phyloP scores from a whole-genome alignment of 768 basidiomycete genomes.

The Auriscalpium orientale region DNA sequence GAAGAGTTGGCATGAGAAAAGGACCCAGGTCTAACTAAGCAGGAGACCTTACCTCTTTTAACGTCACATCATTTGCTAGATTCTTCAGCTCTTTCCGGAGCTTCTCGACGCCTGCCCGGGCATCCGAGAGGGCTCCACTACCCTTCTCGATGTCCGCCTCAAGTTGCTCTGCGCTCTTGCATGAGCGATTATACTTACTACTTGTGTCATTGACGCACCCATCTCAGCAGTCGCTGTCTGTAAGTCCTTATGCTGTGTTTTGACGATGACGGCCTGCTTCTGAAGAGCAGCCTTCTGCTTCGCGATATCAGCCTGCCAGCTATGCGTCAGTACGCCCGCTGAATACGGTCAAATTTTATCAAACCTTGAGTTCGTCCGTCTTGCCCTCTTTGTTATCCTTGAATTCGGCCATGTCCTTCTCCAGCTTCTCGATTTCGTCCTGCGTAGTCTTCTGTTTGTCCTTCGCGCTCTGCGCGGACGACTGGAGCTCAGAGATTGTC shows the following conservation, averaged over 20 bases:
- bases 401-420: constrained; percentile 97
- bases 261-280: constrained; percentile 75
- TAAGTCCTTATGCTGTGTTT: constrained; percentile 82
- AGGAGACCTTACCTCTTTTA: constrained; percentile 33
- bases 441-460: constrained; percentile 71
- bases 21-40: background rate
- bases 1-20: background rate
- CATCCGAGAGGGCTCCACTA: constrained; percentile 35
- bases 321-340: background rate
- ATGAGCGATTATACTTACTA: no score
- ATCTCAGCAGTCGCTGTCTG: constrained; percentile 84
- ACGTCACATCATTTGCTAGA: constrained; percentile 41
- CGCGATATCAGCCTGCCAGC: constrained; percentile 60
- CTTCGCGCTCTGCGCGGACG: constrained; percentile 55
- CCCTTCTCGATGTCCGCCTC: constrained; percentile 60
- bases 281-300: constrained; percentile 76
- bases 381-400: constrained; percentile 98
- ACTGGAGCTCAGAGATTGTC: constrained; percentile 49
- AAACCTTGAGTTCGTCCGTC: constrained; percentile 85
- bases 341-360: background rate
- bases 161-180: constrained; percentile 56
- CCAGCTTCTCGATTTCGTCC: constrained; percentile 77
- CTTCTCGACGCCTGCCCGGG: constrained; percentile 39
- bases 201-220: constrained; percentile 39
- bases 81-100: constrained; percentile 57